A percentile compares a stretch with the other conserved stretches of the same genome.
Conservation (phyloP, 1,284 basidiomycete species). For the Melanopsichium pennsylvanicum region DNA sequence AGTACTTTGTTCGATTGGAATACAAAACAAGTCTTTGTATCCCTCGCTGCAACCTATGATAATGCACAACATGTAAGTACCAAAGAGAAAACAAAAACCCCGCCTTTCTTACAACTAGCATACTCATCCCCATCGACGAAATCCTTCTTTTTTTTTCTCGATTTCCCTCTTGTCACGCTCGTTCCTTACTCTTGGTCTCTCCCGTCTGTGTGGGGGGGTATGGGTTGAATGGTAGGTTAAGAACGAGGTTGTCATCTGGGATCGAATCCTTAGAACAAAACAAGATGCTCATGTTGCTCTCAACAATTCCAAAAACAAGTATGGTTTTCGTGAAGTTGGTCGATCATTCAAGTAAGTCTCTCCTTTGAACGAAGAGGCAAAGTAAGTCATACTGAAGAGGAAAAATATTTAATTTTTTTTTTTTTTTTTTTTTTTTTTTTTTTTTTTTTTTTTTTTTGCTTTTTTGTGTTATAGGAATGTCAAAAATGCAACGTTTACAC, state of each 20-base stretch:
- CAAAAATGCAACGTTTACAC: slow-evolving; percentile 73
- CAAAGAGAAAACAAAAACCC: too few species aligned
- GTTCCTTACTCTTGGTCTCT: too few species aligned
- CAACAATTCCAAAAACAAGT: slow-evolving; percentile 77
- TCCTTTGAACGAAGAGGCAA: too few species aligned
- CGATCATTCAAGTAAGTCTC: slow-evolving; percentile 77
- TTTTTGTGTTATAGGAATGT: slow-evolving; percentile 56
- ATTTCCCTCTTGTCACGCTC: too few species aligned
- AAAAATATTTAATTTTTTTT: too few species aligned
- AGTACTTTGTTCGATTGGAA: slow-evolving; percentile 88
- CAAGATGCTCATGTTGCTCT: slow-evolving; percentile 77
- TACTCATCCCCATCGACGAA: too few species aligned
- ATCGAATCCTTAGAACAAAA: slow-evolving; percentile 81
- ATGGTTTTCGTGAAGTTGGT: slow-evolving; percentile 80
- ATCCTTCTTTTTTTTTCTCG: too few species aligned
- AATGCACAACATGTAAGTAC: slow-evolving; percentile 46
- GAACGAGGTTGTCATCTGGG: slow-evolving; percentile 89
- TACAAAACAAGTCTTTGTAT: slow-evolving; percentile 86
- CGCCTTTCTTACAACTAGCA: too few species aligned
- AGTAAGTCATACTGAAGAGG: too few species aligned
- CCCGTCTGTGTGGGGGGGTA: too few species aligned
- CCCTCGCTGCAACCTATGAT: slow-evolving; percentile 46
- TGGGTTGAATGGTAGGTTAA: slow-evolving; percentile 70
- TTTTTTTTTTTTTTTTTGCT: too few species aligned
- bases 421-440: too few species aligned